Conservation (phyloP, 306 rosid species). For the Medicago arabica region DNA sequence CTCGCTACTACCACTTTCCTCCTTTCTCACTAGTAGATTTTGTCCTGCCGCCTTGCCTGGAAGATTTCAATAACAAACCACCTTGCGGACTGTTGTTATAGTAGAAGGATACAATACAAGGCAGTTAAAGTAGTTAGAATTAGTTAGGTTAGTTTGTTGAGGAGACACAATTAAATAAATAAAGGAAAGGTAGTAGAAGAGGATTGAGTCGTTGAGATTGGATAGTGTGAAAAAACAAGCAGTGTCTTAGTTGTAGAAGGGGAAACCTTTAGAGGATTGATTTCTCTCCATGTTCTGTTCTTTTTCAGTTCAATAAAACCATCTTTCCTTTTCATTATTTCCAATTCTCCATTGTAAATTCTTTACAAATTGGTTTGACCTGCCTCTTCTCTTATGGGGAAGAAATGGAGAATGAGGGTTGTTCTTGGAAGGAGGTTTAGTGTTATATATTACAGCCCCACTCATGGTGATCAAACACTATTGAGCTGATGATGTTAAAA, state of each 20-base stretch:
- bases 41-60: conserved; percentile 26
- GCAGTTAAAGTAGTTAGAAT: conserved; percentile 10
- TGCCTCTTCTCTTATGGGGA: not conserved
- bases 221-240: conserved; percentile 8
- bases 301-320: conserved; percentile 3
- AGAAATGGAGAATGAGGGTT: conserved; percentile 3
- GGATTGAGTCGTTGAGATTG: not conserved
- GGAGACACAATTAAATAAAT: not conserved
- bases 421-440: not conserved
- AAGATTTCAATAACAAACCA: conserved; percentile 17
- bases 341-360: not conserved
- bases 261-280: not conserved
- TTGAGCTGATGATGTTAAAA: not conserved
- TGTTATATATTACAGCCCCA: not conserved
- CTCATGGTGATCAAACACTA: not conserved
- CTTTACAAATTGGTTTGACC: conserved; percentile 1
- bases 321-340: not conserved
- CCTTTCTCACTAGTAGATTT: not conserved
- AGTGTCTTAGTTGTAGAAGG: conserved; percentile 6
- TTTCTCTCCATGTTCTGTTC: conserved; percentile 16
- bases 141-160: conserved; percentile 8
- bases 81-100: conserved; percentile 9
- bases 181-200: not conserved
- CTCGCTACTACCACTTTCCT: conserved; percentile 10
- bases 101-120: not conserved